Conservation (phyloP, 768 basidiomycete genomes). For the Rhizopogon salebrosus region DNA sequence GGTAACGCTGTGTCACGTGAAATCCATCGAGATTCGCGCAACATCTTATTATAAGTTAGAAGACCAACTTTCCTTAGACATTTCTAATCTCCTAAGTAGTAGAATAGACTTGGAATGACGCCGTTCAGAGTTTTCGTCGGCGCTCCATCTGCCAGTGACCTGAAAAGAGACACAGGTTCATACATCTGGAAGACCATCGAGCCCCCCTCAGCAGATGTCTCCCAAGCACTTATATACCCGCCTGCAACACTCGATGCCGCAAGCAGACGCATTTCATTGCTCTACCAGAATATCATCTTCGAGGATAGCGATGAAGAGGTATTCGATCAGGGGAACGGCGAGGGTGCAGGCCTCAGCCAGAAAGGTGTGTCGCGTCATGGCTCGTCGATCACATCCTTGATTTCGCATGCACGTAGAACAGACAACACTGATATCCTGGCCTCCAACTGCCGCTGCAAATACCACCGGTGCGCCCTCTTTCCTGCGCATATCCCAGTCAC, state of each 20-base stretch:
- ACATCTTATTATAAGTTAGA: no score
- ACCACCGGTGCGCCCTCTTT: slow-evolving; percentile 19
- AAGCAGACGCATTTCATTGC: slow-evolving; percentile 59
- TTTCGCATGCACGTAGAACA: slow-evolving; percentile 29
- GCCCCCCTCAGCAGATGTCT: slow-evolving; percentile 8
- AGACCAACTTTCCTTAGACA: no score
- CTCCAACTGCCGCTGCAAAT: slow-evolving; percentile 35
- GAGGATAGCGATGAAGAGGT: slow-evolving; percentile 37
- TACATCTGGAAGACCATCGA: slow-evolving; percentile 46
- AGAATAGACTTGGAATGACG: slow-evolving; percentile 17
- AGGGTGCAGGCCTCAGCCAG: slow-evolving; percentile 9
- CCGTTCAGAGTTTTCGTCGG: slow-evolving; percentile 52
- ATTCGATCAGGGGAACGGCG: slow-evolving; percentile 12
- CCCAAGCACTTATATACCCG: slow-evolving; percentile 32
- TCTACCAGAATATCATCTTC: slow-evolving; percentile 75
- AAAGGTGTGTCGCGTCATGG: slow-evolving; percentile 1
- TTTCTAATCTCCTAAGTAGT: neutral
- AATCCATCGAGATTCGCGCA: no score
- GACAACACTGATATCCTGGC: slow-evolving; percentile 56
- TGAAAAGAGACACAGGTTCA: slow-evolving; percentile 27
- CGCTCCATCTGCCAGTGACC: slow-evolving; percentile 31
- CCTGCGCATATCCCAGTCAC: slow-evolving; percentile 23
- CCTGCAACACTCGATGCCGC: slow-evolving; percentile 60
- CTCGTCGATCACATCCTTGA: neutral
- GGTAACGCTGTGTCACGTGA: no score